Percentiles rank a stretch among this genome's conserved stretches.
Conservation (phyloP, 2,329 filamentous ascomycete genomes). For the Monilinia laxa region DNA sequence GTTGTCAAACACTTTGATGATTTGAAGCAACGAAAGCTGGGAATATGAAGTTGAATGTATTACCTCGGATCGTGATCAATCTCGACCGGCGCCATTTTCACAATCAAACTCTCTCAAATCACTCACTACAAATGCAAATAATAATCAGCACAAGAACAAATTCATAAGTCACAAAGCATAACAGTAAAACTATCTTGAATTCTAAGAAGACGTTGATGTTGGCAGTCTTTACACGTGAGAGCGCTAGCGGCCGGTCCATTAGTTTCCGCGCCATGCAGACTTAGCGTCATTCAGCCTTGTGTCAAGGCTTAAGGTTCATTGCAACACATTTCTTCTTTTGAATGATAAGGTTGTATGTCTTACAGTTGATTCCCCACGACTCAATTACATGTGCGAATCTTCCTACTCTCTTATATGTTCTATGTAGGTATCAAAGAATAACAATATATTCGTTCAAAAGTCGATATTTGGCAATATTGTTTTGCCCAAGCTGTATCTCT, state of each 20-base stretch:
- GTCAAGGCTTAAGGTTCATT: slow-evolving; percentile 10
- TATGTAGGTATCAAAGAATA: background rate
- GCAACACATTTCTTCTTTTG: background rate
- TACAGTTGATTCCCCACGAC: background rate
- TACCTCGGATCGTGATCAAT: slow-evolving; percentile 23
- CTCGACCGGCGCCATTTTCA: slow-evolving; percentile 23
- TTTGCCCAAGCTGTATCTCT: background rate
- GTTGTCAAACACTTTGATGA: slow-evolving; percentile 12
- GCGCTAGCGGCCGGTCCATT: slow-evolving; percentile 5
- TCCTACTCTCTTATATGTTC: background rate
- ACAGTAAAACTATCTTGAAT: background rate
- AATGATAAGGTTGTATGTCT: background rate
- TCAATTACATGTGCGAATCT: slow-evolving; percentile 2
- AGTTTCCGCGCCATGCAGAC: slow-evolving; percentile 10
- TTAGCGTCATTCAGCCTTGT: slow-evolving; percentile 18
- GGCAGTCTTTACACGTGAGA: slow-evolving; percentile 5
- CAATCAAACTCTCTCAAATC: background rate
- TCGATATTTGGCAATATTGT: background rate
- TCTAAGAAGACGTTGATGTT: background rate
- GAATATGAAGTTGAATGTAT: background rate
- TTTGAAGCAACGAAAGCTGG: background rate
- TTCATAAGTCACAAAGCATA: background rate
- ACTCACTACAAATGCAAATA: background rate
- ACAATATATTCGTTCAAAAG: background rate
- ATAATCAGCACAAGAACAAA: background rate